A percentile compares a stretch with the other conserved stretches of the same genome.
Conservation (phyloP, 148 eudicot genomes). For the Cornus florida region DNA sequence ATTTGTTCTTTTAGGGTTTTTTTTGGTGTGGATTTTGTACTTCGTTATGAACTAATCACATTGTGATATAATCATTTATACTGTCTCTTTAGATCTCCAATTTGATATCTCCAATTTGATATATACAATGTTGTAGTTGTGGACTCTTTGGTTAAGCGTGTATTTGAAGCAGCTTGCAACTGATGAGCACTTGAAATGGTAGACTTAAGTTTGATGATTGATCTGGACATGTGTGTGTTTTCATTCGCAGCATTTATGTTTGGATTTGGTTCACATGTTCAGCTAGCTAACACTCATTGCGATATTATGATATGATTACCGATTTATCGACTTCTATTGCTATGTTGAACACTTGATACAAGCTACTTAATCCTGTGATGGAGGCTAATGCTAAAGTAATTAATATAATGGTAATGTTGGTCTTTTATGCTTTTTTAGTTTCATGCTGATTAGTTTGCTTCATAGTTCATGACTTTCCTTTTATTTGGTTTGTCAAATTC, state of each 20-base stretch:
- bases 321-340: not conserved
- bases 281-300: slow-evolving; percentile 9
- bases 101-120: not conserved
- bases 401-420: too few relatives aligned
- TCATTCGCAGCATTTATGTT: not conserved
- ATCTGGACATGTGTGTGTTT: not conserved
- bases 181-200: not conserved
- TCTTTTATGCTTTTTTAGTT: not conserved
- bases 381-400: not conserved
- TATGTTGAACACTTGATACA: not conserved
- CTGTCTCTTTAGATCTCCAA: not conserved
- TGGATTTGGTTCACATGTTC: not conserved
- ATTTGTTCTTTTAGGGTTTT: not conserved
- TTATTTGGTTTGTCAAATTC: not conserved
- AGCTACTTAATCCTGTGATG: not conserved
- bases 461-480: not conserved
- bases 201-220: not conserved
- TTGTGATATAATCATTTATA: not conserved
- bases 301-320: not conserved
- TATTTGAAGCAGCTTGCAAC: not conserved
- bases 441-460: not conserved
- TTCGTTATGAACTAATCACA: not conserved
- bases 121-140: not conserved
- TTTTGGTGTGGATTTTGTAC: not conserved
- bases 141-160: not conserved